A percentile compares a stretch with the other conserved stretches of the same genome.
phyloP scores from a whole-genome alignment of 2,329 filamentous ascomycete species.

The Cladophialophora immunda region DNA sequence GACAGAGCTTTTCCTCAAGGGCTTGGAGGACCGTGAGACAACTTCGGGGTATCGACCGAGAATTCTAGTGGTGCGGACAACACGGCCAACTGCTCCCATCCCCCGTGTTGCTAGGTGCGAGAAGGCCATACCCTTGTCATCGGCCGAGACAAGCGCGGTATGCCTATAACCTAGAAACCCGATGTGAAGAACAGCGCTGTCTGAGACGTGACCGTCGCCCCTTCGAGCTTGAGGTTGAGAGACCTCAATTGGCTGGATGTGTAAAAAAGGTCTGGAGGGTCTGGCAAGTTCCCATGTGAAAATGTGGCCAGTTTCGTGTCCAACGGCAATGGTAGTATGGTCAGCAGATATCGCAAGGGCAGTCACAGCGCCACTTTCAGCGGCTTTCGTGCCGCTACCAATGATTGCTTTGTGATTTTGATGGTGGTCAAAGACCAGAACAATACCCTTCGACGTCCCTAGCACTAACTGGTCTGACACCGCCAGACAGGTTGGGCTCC shows the following conservation, averaged over 20 bases:
- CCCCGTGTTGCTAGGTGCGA: conserved; percentile 94
- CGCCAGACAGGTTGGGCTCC: conserved; percentile 85
- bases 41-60: conserved; percentile 87
- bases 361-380: conserved; percentile 88
- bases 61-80: conserved; percentile 88
- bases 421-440: conserved; percentile 96
- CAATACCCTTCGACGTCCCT: conserved; percentile 92
- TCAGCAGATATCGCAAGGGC: conserved; percentile 91
- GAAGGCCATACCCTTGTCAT: conserved; percentile 96
- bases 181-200: conserved; percentile 83
- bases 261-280: conserved; percentile 85
- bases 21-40: conserved; percentile 67
- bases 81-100: conserved; percentile 82
- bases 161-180: conserved; percentile 93
- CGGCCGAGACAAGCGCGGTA: conserved; percentile 93
- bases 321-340: conserved; percentile 88
- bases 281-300: conserved; percentile 95
- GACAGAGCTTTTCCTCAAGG: conserved; percentile 90
- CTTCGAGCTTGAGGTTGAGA: conserved; percentile 70
- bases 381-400: conserved; percentile 90
- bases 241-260: conserved; percentile 79
- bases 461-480: conserved; percentile 88
- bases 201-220: conserved; percentile 82
- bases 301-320: conserved; percentile 88
- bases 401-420: conserved; percentile 95